Conservation (phyloP, 2,329 filamentous ascomycete genomes). For the Trichoderma sp. region DNA sequence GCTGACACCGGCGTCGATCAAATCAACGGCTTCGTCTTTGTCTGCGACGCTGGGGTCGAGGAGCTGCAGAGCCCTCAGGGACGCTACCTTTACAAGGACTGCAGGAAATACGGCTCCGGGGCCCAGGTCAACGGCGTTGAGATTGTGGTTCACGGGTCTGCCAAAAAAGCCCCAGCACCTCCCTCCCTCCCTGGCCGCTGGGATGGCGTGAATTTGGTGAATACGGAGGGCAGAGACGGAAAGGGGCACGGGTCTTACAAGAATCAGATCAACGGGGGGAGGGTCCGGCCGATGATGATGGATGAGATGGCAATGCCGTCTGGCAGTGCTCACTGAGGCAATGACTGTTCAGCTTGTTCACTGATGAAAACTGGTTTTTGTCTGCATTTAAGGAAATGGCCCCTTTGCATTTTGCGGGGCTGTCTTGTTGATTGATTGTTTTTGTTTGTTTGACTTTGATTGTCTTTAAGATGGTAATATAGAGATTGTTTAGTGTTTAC, state of each 20-base stretch:
- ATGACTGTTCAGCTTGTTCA: background rate
- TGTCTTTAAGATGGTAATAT: background rate
- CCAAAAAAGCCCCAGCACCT: background rate
- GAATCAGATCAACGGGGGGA: conserved; percentile 23
- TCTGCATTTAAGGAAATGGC: background rate
- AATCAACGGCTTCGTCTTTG: conserved; percentile 21
- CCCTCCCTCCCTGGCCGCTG: conserved; percentile 15
- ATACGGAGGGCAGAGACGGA: conserved; percentile 3
- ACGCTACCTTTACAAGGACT: conserved; percentile 9
- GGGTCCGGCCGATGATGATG: conserved; percentile 17
- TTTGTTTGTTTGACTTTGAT: background rate
- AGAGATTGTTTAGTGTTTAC: background rate
- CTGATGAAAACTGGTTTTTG: background rate
- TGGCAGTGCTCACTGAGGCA: background rate
- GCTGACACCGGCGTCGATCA: conserved; percentile 17
- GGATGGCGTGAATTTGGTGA: conserved; percentile 1
- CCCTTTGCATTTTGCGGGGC: background rate
- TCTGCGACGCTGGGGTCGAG: background rate
- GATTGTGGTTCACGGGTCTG: conserved; percentile 5
- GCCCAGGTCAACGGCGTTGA: conserved; percentile 22
- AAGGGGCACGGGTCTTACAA: background rate
- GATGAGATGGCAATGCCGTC: background rate
- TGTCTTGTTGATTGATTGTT: background rate
- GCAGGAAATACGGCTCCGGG: conserved; percentile 13
- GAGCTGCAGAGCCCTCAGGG: background rate